phyloP scores from a whole-genome alignment of 208 protist genomes.

The Trichomonas vaginalis region DNA sequence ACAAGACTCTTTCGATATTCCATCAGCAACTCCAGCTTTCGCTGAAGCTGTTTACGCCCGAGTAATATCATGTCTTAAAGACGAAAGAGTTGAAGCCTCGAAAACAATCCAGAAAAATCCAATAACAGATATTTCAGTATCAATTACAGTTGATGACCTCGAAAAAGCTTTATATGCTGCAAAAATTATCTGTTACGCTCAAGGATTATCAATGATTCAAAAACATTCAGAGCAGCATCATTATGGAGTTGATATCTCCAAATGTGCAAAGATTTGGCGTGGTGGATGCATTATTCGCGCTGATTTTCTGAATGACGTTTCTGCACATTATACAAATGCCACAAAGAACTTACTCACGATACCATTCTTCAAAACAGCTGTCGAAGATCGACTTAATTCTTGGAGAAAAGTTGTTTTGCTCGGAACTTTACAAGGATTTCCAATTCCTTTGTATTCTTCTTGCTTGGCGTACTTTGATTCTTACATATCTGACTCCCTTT shows the following conservation, averaged over 20 bases:
- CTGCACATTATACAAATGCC: slow-evolving; percentile 49
- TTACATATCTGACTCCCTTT: slow-evolving; percentile 44
- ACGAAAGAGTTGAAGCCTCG: slow-evolving; percentile 55
- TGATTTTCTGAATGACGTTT: slow-evolving; percentile 56
- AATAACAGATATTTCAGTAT: neutral
- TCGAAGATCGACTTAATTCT: slow-evolving; percentile 34
- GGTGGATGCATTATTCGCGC: slow-evolving; percentile 71
- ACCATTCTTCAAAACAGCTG: slow-evolving; percentile 43
- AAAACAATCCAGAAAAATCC: slow-evolving; percentile 19
- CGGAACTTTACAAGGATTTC: slow-evolving; percentile 43
- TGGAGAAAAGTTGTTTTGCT: slow-evolving; percentile 44
- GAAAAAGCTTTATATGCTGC: slow-evolving; percentile 43
- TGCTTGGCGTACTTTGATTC: slow-evolving; percentile 57
- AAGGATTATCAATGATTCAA: slow-evolving; percentile 49
- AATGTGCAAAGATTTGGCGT: slow-evolving; percentile 60
- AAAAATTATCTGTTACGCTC: slow-evolving; percentile 61
- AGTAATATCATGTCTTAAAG: slow-evolving; percentile 58
- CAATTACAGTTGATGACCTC: neutral
- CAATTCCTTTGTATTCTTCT: slow-evolving; percentile 50
- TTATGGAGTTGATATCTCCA: slow-evolving; percentile 54
- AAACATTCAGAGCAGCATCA: slow-evolving; percentile 30
- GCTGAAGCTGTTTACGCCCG: slow-evolving; percentile 32
- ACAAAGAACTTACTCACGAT: slow-evolving; percentile 50
- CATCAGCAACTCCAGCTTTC: slow-evolving; percentile 29
- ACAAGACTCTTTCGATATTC: slow-evolving; percentile 50